A percentile compares a stretch with the other conserved stretches of the same genome.
Conservation (phyloP, 192 early-diverging fungal genomes). For the Umbelopsis vinacea region DNA sequence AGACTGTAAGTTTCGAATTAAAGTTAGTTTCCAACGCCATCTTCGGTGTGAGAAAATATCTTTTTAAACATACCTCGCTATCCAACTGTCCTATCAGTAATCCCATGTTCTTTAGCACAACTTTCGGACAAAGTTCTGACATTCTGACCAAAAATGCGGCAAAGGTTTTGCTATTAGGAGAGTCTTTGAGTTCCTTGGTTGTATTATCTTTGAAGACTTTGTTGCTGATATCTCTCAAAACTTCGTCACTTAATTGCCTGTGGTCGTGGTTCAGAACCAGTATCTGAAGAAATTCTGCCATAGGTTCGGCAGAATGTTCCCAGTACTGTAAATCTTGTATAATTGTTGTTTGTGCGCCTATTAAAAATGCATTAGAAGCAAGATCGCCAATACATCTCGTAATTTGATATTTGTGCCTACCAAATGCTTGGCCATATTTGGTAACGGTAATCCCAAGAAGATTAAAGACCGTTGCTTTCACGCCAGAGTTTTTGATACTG, state of each 20-base stretch:
- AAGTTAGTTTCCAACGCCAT: too few species aligned
- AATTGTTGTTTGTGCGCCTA: conserved; percentile 74
- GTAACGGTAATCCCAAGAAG: conserved; percentile 79
- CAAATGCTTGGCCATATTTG: conserved; percentile 77
- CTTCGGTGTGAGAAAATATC: too few species aligned
- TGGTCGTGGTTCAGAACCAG: conserved; percentile 65
- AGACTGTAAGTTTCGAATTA: conserved; percentile 53
- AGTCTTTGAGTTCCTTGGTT: conserved; percentile 65
- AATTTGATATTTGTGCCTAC: conserved; percentile 36
- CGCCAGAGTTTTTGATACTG: conserved; percentile 61
- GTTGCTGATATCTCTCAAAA: conserved; percentile 68
- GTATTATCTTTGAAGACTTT: conserved; percentile 56
- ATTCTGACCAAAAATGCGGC: conserved; percentile 82
- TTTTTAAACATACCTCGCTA: conserved; percentile 67
- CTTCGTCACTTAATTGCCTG: conserved; percentile 72
- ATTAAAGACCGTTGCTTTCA: conserved; percentile 66
- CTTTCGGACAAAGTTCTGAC: conserved; percentile 80
- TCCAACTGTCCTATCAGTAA: conserved; percentile 85
- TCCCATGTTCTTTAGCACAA: conserved; percentile 89
- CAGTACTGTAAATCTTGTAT: conserved; percentile 85
- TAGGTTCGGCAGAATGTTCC: conserved; percentile 80
- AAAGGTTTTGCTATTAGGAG: conserved; percentile 80
- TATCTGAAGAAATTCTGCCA: conserved; percentile 77
- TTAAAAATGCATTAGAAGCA: neutral
- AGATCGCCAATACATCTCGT: neutral